A percentile compares a stretch with the other conserved stretches of the same genome.
phyloP scores from a whole-genome alignment of 306 rosid species.

The Datisca glomerata region DNA sequence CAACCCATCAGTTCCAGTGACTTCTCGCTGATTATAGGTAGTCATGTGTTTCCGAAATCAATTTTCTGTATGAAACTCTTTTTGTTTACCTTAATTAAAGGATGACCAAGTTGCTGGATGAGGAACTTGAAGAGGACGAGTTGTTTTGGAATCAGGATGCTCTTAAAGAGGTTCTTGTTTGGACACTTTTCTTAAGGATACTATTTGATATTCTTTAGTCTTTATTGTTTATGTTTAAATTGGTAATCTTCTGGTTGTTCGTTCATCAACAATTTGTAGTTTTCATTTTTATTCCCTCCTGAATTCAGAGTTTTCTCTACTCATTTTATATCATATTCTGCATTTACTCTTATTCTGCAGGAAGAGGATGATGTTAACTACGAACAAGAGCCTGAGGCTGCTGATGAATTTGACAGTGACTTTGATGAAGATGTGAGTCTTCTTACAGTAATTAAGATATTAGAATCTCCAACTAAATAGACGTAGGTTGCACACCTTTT shows the following conservation, averaged over 20 bases:
- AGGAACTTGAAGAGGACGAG: slow-evolving; percentile 68
- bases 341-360: slow-evolving; percentile 16
- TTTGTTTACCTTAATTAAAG: slow-evolving; percentile 12
- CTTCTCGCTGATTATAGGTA: neutral
- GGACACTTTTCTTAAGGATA: neutral
- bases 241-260: no score
- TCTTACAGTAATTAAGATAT: neutral
- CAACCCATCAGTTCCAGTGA: neutral
- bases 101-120: slow-evolving; percentile 61
- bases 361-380: slow-evolving; percentile 67
- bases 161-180: slow-evolving; percentile 49
- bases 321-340: neutral
- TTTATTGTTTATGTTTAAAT: neutral
- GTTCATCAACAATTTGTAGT: no score
- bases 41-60: neutral
- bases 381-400: slow-evolving; percentile 69
- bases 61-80: neutral
- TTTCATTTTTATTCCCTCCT: neutral
- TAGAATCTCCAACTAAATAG: no score
- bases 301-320: neutral
- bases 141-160: slow-evolving; percentile 90
- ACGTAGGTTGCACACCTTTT: neutral
- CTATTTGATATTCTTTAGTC: neutral
- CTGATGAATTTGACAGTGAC: slow-evolving; percentile 82
- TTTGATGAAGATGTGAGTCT: slow-evolving; percentile 67